A percentile compares a stretch with the other conserved stretches of the same genome.
Evolutionary conservation across 768 basidiomycete species (phyloP).

Genomic region (Phaffia australis): DNA sequence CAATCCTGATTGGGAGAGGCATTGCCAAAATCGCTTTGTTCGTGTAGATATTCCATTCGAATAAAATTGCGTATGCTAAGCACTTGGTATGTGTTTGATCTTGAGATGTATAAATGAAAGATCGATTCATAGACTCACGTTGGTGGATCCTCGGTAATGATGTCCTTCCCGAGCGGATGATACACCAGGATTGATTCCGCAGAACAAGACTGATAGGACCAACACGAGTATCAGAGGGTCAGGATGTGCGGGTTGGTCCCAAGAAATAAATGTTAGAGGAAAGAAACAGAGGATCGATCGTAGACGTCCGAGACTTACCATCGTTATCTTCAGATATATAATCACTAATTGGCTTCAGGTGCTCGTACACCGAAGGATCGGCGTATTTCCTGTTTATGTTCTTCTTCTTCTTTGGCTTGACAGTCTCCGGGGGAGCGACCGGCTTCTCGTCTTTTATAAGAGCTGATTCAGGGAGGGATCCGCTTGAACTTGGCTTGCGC

Average conservation of each 20-base stretch:
- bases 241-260: conserved; percentile 58
- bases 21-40: conserved; percentile 31
- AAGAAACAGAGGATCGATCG: neutral
- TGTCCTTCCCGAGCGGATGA: conserved; percentile 60
- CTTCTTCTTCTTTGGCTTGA: too few species aligned
- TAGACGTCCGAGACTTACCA: neutral
- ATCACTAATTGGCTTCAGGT: neutral
- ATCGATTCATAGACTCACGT: conserved; percentile 57
- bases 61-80: neutral
- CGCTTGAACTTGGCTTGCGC: too few species aligned
- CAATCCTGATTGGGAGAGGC: conserved; percentile 55
- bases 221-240: neutral
- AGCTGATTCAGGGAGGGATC: too few species aligned
- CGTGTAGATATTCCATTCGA: conserved; percentile 11
- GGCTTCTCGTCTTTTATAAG: too few species aligned
- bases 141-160: conserved; percentile 67
- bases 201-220: neutral
- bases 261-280: conserved; percentile 59
- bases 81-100: neutral
- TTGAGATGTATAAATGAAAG: neutral
- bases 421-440: too few species aligned
- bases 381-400: neutral
- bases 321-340: too few species aligned
- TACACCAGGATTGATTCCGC: conserved; percentile 49
- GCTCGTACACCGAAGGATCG: neutral